These are phyloP conservation scores for Orbilia oligospora DNA, from an alignment of 2,329 filamentous ascomycete genomes.

Conservation along the genomic window DNA sequence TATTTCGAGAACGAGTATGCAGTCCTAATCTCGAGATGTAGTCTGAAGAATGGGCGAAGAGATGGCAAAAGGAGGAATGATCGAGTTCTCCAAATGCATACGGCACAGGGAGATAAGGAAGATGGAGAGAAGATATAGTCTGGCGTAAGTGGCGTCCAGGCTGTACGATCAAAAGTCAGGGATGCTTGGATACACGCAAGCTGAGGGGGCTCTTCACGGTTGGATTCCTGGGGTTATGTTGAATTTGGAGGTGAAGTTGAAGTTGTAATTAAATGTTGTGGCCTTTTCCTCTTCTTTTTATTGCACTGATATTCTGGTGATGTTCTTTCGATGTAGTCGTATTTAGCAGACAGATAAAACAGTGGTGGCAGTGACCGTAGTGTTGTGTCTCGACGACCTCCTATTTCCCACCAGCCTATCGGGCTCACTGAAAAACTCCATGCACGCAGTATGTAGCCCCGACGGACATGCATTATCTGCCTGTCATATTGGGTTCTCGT, in stretches of 20 bases:
- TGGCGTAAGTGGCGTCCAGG: constrained; percentile 21
- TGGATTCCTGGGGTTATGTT: not conserved
- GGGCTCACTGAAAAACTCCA: not conserved
- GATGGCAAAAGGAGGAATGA: constrained; percentile 14
- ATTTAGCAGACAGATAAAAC: not conserved
- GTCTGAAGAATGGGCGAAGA: constrained; percentile 6
- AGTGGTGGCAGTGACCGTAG: not conserved
- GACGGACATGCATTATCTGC: constrained; percentile 43
- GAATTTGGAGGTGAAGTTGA: not conserved
- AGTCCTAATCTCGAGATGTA: constrained; percentile 20
- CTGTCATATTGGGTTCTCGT: constrained; percentile 36
- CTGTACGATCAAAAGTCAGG: not conserved
- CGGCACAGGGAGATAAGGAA: not conserved
- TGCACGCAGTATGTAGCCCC: not conserved
- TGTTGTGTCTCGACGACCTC: constrained; percentile 39
- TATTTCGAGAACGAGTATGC: constrained; percentile 4
- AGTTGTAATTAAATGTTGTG: not conserved
- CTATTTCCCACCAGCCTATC: constrained; percentile 39
- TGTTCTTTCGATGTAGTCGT: constrained; percentile 15
- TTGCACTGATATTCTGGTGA: constrained; percentile 26
- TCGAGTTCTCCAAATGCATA: constrained; percentile 11
- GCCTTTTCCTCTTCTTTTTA: not conserved
- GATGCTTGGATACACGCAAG: not conserved
- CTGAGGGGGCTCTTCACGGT: not conserved
- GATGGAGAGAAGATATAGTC: not conserved